Evolutionary conservation across 2,329 filamentous ascomycete genomes (phyloP).

Genomic region (Exserohilum rostratum): DNA sequence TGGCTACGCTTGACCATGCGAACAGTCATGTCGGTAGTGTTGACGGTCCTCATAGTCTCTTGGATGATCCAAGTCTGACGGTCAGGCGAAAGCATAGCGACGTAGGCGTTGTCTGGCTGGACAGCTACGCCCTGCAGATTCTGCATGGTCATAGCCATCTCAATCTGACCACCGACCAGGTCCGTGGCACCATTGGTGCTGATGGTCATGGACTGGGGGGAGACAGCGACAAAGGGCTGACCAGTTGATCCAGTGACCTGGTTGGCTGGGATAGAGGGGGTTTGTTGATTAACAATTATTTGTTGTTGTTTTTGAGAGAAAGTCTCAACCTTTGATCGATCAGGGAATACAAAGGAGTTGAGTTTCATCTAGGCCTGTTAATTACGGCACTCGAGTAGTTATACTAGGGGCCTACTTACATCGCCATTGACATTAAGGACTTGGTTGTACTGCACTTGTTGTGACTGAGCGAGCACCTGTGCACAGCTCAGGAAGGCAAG

Average conservation of each 20-base stretch:
- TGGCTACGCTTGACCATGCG: conserved; percentile 44
- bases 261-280: conserved; percentile 41
- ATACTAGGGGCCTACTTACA: conserved; percentile 27
- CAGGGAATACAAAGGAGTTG: conserved; percentile 47
- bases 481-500: conserved; percentile 37
- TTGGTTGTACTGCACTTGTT: conserved; percentile 46
- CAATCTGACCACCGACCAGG: conserved; percentile 45
- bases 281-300: conserved; percentile 50
- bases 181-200: conserved; percentile 46
- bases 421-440: conserved; percentile 50
- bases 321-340: conserved; percentile 46
- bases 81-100: conserved; percentile 46
- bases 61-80: conserved; percentile 48
- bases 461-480: conserved; percentile 29
- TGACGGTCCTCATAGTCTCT: conserved; percentile 46
- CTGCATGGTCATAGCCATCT: conserved; percentile 42
- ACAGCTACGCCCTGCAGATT: conserved; percentile 37
- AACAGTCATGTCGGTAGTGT: conserved; percentile 47
- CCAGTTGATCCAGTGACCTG: conserved; percentile 47
- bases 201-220: conserved; percentile 42
- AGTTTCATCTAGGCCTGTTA: conserved; percentile 42
- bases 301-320: conserved; percentile 48
- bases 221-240: conserved; percentile 45
- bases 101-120: conserved; percentile 45
- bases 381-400: neutral